These are phyloP conservation scores for Curvularia sp. DNA, from an alignment of 2,329 filamentous ascomycete species.

Conservation along the genomic window DNA sequence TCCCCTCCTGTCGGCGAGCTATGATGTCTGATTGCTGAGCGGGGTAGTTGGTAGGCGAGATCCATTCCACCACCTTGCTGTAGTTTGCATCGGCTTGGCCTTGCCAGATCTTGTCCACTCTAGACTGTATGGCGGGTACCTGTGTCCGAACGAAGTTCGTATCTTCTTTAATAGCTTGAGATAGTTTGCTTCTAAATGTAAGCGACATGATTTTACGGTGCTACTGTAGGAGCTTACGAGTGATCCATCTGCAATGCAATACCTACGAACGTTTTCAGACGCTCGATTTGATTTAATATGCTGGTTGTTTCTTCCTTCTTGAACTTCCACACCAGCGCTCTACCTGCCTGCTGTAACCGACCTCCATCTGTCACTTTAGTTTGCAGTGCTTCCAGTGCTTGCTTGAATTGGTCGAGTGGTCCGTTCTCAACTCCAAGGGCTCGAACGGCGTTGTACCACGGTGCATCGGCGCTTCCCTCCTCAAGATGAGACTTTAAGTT, in stretches of 20 bases:
- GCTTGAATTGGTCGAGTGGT: background rate
- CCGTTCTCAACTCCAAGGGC: background rate
- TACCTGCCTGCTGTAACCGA: background rate
- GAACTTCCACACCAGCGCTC: background rate
- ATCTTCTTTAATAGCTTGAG: conserved; percentile 22
- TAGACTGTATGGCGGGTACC: conserved; percentile 7
- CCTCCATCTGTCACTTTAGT: background rate
- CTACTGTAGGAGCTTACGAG: conserved; percentile 22
- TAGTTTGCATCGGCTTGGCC: conserved; percentile 3
- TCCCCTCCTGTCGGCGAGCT: conserved; percentile 49
- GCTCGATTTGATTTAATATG: conserved; percentile 19
- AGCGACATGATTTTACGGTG: conserved; percentile 4
- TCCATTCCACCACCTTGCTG: conserved; percentile 41
- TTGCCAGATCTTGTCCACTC: conserved; percentile 12
- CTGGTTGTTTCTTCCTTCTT: background rate
- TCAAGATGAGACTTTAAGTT: background rate
- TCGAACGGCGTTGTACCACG: background rate
- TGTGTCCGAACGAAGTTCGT: conserved; percentile 6
- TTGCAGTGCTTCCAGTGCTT: background rate
- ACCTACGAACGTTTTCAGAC: conserved; percentile 26
- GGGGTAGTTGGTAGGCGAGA: conserved; percentile 49
- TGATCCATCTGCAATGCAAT: conserved; percentile 34
- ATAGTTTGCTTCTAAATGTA: conserved; percentile 22
- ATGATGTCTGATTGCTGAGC: conserved; percentile 54
- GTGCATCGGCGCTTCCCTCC: background rate